Conservation (phyloP, 352 stramenopile species). For the Pythium chondricola region DNA sequence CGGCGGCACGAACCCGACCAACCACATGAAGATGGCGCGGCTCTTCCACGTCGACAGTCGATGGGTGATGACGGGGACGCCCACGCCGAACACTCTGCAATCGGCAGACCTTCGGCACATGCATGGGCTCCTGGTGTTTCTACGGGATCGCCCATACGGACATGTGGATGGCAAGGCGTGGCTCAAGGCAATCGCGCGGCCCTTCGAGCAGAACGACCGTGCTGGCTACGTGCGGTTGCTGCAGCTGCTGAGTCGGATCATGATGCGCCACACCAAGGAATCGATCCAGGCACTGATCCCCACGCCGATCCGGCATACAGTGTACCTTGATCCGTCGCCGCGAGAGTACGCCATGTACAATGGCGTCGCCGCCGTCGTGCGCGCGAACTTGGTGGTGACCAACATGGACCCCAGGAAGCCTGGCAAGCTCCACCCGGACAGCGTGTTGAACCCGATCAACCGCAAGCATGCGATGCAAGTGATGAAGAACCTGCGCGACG, state of each 20-base stretch:
- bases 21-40: constrained; percentile 79
- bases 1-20: constrained; percentile 49
- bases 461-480: constrained; percentile 50
- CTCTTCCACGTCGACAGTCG: constrained; percentile 77
- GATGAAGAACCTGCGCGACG: constrained; percentile 48
- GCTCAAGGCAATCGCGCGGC: constrained; percentile 66
- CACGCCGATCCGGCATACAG: constrained; percentile 13
- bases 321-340: constrained; percentile 61
- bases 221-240: constrained; percentile 69
- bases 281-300: constrained; percentile 75
- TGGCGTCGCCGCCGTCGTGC: constrained; percentile 47
- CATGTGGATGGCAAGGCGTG: constrained; percentile 61
- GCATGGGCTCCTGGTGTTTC: constrained; percentile 87
- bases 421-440: constrained; percentile 58
- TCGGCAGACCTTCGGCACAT: constrained; percentile 86
- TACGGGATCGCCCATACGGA: constrained; percentile 87
- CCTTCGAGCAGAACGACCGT: constrained; percentile 57
- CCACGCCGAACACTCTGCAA: constrained; percentile 87
- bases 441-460: constrained; percentile 71
- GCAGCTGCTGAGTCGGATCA: constrained; percentile 85
- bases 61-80: constrained; percentile 98
- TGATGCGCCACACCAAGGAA: constrained; percentile 94
- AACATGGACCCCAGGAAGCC: constrained; percentile 63
- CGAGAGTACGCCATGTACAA: constrained; percentile 74
- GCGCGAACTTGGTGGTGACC: constrained; percentile 67